Evolutionary conservation across 2,329 filamentous ascomycete species (phyloP).

Genomic region (Pestalotiopsis sp.): DNA sequence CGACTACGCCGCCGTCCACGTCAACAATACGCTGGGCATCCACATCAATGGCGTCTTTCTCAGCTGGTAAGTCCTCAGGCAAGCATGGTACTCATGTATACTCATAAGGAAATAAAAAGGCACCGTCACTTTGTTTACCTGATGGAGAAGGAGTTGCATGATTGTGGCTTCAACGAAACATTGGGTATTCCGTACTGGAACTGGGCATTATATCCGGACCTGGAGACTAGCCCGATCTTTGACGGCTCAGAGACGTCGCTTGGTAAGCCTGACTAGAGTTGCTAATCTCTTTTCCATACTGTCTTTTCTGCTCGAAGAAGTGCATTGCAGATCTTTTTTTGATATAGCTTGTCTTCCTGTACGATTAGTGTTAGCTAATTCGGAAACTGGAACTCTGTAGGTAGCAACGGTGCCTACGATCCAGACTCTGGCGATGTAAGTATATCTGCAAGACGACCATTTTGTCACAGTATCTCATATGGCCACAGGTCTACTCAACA

Average conservation of each 20-base stretch:
- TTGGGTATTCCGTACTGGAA: conserved; percentile 6
- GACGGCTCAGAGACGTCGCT: background rate
- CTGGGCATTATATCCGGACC: background rate
- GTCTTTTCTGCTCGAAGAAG: background rate
- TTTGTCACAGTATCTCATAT: background rate
- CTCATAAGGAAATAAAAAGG: background rate
- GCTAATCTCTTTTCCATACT: background rate
- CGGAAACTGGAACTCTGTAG: background rate
- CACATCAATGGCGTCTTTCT: conserved; percentile 26
- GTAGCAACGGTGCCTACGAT: conserved; percentile 1
- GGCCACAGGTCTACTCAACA: background rate
- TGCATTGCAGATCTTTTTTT: background rate
- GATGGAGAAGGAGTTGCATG: conserved; percentile 24
- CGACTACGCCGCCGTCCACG: conserved; percentile 32
- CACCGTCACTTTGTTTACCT: conserved; percentile 25
- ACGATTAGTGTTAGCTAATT: background rate
- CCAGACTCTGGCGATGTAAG: conserved; percentile 3
- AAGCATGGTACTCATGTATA: background rate
- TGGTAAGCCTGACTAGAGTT: background rate
- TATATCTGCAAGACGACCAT: background rate
- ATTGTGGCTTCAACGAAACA: background rate
- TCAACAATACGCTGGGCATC: conserved; percentile 24
- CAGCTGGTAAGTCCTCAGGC: conserved; percentile 15
- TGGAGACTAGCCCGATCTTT: conserved; percentile 2
- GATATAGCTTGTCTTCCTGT: background rate